A percentile compares a stretch with the other conserved stretches of the same genome.
Evolutionary conservation across 371 early-diverging fungal genomes (phyloP).

Genomic region (Zopfochytrium polystomum): DNA sequence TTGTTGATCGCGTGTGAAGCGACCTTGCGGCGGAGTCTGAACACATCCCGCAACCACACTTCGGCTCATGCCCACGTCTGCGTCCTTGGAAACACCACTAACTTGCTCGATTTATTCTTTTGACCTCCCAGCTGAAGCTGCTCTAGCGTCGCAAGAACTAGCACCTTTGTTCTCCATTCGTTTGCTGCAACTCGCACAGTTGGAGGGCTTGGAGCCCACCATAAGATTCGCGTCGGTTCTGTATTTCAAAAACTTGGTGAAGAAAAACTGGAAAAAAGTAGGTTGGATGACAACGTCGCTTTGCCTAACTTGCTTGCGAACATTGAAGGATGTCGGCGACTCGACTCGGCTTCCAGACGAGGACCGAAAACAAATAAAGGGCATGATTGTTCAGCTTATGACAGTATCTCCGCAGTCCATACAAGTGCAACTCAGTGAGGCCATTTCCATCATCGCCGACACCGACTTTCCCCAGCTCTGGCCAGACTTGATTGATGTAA

Average conservation of each 20-base stretch:
- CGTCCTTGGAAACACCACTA: too few species aligned
- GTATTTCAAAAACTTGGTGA: slow-evolving; percentile 93
- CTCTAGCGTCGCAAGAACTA: slow-evolving; percentile 24
- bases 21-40: too few species aligned
- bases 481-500: slow-evolving; percentile 77
- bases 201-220: slow-evolving; percentile 48
- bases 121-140: slow-evolving; percentile 31
- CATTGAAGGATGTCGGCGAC: slow-evolving; percentile 36
- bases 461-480: slow-evolving; percentile 89
- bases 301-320: neutral
- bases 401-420: slow-evolving; percentile 71
- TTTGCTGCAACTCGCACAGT: slow-evolving; percentile 67
- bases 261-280: slow-evolving; percentile 82
- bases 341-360: slow-evolving; percentile 46
- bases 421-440: slow-evolving; percentile 89
- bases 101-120: neutral
- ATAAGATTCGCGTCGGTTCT: slow-evolving; percentile 80
- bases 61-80: too few species aligned
- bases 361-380: slow-evolving; percentile 79
- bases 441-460: slow-evolving; percentile 84
- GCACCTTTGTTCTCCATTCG: slow-evolving; percentile 68
- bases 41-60: too few species aligned
- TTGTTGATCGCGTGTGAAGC: too few species aligned
- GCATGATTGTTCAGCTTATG: slow-evolving; percentile 80
- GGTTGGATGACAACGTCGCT: slow-evolving; percentile 16